A percentile compares a stretch with the other conserved stretches of the same genome.
phyloP scores from a whole-genome alignment of 441 rosid genomes.

The Erodium trifolium region DNA sequence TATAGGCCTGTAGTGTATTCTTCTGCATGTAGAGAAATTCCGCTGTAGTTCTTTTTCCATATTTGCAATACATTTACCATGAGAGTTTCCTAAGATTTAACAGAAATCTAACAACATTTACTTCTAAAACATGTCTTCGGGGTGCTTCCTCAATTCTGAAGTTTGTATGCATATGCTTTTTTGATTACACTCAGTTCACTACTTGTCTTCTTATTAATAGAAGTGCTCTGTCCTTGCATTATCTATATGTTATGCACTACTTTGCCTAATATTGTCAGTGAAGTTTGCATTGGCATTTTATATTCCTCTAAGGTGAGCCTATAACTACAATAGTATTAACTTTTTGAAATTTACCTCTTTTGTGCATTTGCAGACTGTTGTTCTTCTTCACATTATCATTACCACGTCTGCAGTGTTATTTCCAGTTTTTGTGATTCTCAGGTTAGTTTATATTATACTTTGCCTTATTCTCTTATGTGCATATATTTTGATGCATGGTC shows the following conservation, averaged over 20 bases:
- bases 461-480: background rate
- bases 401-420: slow-evolving; percentile 59
- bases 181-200: background rate
- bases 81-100: background rate
- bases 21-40: background rate
- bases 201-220: background rate
- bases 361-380: slow-evolving; percentile 44
- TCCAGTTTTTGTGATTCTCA: slow-evolving; percentile 77
- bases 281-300: background rate
- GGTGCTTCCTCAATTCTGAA: background rate
- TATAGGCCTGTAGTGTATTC: background rate
- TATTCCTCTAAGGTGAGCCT: background rate
- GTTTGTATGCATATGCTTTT: background rate
- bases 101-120: background rate
- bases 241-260: background rate
- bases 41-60: too few relatives aligned
- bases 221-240: background rate
- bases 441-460: slow-evolving; percentile 28
- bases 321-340: background rate
- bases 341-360: slow-evolving; percentile 16
- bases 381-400: slow-evolving; percentile 61
- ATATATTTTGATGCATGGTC: background rate
- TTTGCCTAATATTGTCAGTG: background rate
- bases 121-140: background rate
- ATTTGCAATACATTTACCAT: too few relatives aligned